Evolutionary conservation across 2,329 filamentous ascomycete species (phyloP), one percentile per base, ranked within the genome.

Genomic region (Seiridium unicorne): DNA sequence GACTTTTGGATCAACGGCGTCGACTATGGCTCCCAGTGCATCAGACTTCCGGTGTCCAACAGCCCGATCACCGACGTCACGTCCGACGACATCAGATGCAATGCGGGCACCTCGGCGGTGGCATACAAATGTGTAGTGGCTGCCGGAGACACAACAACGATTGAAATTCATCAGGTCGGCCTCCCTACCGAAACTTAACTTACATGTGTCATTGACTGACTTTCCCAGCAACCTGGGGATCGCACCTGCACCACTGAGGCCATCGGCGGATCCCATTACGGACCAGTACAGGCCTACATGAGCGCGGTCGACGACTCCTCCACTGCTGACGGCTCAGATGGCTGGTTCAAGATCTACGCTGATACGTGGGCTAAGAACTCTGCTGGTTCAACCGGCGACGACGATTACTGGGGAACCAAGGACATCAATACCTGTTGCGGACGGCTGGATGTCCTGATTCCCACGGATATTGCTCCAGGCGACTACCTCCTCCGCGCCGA

Each of bases 301-400:
- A 77, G 76, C 67, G 77, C 81, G 63, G 82, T 85, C 18, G 61
- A 72, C 36, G 77, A 84, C 66, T 77, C 82, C 3, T 69, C 75
- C 38, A 76, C 73, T 0, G 79, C 81, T 48, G 74, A 77, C 60
- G 77, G 77, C 9, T 73, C 74, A 1, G 67, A 32, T 3, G 69
- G 72, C 3, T 84, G 79, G 79, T 84, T 84, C 75, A 85, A 85
- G 74, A 78, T 84, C 62, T 81, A 76, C 64, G 76, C 80, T 60
- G 75, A 81, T 63, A 77, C 79, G 3, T 79, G 79, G 55, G 55
- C 55, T 8, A 49, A 58, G 46, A 58, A 58, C 38, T 32, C 44
- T 11, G 35, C 13, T 18, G 70, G 72, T 32, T 62, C 64, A 35
- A 78, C 78, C 44, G 77, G 78, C n/a, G 72, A 73, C 44, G 70